Conservation (phyloP, 768 basidiomycete genomes). For the Termitomyces sp. region DNA sequence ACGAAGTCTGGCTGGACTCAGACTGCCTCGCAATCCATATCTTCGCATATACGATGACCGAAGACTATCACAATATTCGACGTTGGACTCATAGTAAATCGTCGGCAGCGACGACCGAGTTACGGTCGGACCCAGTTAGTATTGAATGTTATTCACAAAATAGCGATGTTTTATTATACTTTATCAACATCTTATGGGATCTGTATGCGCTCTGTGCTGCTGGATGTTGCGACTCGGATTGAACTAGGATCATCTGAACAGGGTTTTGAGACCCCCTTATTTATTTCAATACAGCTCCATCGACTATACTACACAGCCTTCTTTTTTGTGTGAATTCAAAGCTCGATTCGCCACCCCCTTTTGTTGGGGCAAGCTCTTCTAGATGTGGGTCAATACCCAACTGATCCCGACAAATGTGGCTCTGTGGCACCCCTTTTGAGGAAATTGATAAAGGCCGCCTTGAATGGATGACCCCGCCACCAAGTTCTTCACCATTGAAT, state of each 20-base stretch:
- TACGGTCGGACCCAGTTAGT: background rate
- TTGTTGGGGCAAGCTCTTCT: background rate
- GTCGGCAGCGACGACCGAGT: too few species aligned
- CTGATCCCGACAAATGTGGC: background rate
- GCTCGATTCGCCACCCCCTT: slow-evolving; percentile 3
- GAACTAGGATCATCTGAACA: background rate
- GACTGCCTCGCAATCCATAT: too few species aligned
- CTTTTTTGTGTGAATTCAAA: too few species aligned
- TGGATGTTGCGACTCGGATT: background rate
- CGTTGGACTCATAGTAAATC: background rate
- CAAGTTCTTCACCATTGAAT: background rate
- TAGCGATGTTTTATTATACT: too few species aligned
- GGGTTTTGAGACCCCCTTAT: background rate
- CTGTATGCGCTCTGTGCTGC: too few species aligned
- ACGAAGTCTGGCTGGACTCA: too few species aligned
- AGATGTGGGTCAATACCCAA: background rate
- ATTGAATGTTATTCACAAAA: too few species aligned
- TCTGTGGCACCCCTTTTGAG: background rate
- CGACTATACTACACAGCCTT: background rate
- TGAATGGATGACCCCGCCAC: background rate
- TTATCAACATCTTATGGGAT: too few species aligned
- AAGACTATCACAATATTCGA: too few species aligned
- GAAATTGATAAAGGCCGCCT: slow-evolving; percentile 1
- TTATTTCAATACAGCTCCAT: background rate
- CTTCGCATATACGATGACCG: too few species aligned